Base-by-base conservation (phyloP, 2,329 filamentous ascomycete genomes). In the Diaporthe citriasiana region DNA sequence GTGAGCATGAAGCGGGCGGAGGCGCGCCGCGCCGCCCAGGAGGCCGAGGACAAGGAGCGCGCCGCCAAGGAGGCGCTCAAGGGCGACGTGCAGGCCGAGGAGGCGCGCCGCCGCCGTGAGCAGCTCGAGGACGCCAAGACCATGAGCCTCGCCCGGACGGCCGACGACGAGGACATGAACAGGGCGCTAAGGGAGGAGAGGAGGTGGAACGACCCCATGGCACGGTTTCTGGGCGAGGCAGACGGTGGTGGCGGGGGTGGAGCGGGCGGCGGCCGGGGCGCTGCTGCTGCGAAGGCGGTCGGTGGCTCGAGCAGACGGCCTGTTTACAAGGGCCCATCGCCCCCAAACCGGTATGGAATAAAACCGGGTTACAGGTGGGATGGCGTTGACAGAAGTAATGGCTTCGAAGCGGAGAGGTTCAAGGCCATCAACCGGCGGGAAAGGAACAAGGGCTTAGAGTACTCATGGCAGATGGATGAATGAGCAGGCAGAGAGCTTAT, bases 391-490 rank as follows among this genome's bases (percentile, higher is more conserved):
- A 89, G 97, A 77, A 89, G 94, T 27, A 99, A 95, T 84, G 96
- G 96, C 0, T 98, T 98, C 81, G 97, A 99, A 85, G 93, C 91
- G 76, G 93, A 98, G 81, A 93, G 95, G 85, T 98, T 98, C 85
- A 95, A 93, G 82, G 94, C 95, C 2, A 87, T 95, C 77, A 98
- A 98, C 82, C 87, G 91, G 78, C 90, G 90, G 78, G 91, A 92
- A 79, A 91, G 95, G 81, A 91, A 93, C 78, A 93, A 94, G 83
- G 93, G 93, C 42, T 83, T 98, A 80, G 92, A 96, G 79, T 98
- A 98, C 83, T 91, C 93, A 42, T 99, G 96, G 97, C 94, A 98
- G 87, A 97, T 97, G 93, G 97, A 98, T 84, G 94, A 95, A 83
- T 97, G 88, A 82, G 70, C 79, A 74, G 60, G 38, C 47, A 63